A percentile compares a stretch with the other conserved stretches of the same genome.
phyloP scores from a whole-genome alignment of 495 filamentous ascomycete genomes.

The Echria macrotheca region DNA sequence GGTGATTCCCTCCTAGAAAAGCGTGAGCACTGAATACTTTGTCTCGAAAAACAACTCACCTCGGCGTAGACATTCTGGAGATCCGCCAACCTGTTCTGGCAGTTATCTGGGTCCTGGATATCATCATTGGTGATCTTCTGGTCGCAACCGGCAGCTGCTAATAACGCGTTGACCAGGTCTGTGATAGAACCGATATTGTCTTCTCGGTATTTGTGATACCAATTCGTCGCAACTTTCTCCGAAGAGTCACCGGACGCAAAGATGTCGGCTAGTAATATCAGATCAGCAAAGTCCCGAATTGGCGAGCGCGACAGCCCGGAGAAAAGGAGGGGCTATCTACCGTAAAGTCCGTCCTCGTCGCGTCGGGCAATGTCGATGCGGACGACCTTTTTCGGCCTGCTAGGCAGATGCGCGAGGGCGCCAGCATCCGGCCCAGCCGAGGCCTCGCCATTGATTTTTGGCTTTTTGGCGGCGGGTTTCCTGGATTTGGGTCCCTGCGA shows the following conservation, averaged over 20 bases:
- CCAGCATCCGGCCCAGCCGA: conserved; percentile 5
- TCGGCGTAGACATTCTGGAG: conserved; percentile 76
- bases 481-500: conserved; percentile 38
- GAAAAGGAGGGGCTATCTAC: conserved; percentile 40
- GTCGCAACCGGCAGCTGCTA: conserved; percentile 76
- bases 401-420: conserved; percentile 50
- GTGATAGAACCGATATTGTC: conserved; percentile 63
- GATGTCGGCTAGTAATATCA: conserved; percentile 63
- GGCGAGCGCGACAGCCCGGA: too few species aligned
- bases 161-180: conserved; percentile 83
- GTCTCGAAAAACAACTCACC: conserved; percentile 42
- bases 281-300: too few species aligned
- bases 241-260: conserved; percentile 65
- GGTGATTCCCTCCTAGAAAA: conserved; percentile 57
- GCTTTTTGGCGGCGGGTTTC: conserved; percentile 66
- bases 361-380: conserved; percentile 43
- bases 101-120: conserved; percentile 80
- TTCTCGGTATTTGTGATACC: conserved; percentile 68
- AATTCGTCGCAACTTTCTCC: conserved; percentile 74
- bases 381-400: conserved; percentile 56
- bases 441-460: conserved; percentile 61
- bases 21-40: conserved; percentile 28
- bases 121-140: conserved; percentile 68
- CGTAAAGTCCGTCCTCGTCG: conserved; percentile 67
- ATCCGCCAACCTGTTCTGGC: conserved; percentile 60